Evolutionary conservation across 768 basidiomycete species (phyloP), one percentile per base, ranked within the genome.

Genomic region (Gloeopeniophorella convolvens): DNA sequence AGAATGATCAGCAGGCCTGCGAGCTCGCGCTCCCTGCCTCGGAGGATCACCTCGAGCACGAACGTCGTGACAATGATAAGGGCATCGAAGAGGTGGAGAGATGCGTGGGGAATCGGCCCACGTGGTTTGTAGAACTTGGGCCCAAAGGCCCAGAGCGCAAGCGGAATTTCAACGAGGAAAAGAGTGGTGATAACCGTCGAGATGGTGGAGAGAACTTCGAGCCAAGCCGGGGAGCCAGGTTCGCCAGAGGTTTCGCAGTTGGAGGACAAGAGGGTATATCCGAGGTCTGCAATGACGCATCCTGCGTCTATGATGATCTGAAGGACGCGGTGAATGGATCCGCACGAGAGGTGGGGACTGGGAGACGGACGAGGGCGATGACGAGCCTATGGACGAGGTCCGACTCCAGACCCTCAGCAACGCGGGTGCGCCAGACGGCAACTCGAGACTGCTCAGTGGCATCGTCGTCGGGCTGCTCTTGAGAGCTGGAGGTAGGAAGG

Each of bases 161-260:
- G 51, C 2, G 88, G 84, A 44, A 91, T 85, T 78, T 91, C 89
- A 53, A 82, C 23, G 27, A 91, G 63, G 75, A 91, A 90, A 62
- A 86, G 61, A 4, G 77, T 74, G 49, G 82, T 87, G 43, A 91
- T 89, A 39, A 45, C 62, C 33, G 86, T 73, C 4, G 87, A 89
- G 45, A 84, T 65, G 47, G 76, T 70, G 6, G 81, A 66, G 28
- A 88, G 67, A 26, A 80, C 65, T 53, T 79, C 74, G 10, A 90
- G 74, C 84, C 83, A 89, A 18, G 60, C 32, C 1, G 83, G 83
- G 15, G 62, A 60, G 12, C 76, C 75, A 23, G 72, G 67, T 44
- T 55, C 66, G 57, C 66, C 67, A 5, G 64, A 51, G 3, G 72
- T 68, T 8, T 65, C 63, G 60, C 86, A 88, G 13, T 60, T 61